phyloP scores from a whole-genome alignment of 345 rosid genomes.

The Eucalyptus pauciflora region DNA sequence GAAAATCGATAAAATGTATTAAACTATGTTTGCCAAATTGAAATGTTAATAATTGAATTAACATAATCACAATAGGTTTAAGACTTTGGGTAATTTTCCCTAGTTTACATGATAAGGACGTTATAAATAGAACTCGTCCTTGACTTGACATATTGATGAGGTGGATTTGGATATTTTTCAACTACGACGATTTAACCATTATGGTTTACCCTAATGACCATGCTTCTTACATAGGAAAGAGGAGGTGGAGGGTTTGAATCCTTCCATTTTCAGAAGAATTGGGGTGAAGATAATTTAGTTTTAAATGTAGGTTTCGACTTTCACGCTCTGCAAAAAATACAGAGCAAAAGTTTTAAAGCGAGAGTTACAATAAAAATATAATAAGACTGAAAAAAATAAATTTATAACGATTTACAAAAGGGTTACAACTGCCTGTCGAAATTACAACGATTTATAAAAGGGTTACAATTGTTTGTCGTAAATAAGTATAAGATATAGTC shows the following conservation, averaged over 20 bases:
- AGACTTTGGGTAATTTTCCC: background rate
- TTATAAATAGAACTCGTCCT: background rate
- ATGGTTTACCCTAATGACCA: too few species aligned
- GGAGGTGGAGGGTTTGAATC: accelerated
- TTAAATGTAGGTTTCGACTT: accelerated
- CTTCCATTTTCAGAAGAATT: accelerated
- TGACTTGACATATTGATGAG: too few species aligned
- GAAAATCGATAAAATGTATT: accelerated
- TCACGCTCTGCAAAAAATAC: accelerated
- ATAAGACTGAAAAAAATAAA: accelerated
- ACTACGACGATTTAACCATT: too few species aligned
- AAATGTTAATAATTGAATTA: too few species aligned
- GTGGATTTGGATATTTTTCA: background rate
- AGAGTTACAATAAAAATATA: accelerated
- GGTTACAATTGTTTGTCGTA: accelerated
- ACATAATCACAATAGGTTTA: accelerated
- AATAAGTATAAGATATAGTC: too few species aligned
- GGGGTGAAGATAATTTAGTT: accelerated
- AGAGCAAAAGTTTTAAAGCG: accelerated
- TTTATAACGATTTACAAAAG: too few species aligned
- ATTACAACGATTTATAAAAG: too few species aligned
- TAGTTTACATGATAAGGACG: accelerated
- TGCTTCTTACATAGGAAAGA: accelerated
- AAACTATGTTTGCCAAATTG: too few species aligned
- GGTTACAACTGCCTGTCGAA: accelerated